These are phyloP conservation scores for Penicillium oxalicum DNA, from an alignment of 2,329 filamentous ascomycete genomes.

Conservation along the genomic window DNA sequence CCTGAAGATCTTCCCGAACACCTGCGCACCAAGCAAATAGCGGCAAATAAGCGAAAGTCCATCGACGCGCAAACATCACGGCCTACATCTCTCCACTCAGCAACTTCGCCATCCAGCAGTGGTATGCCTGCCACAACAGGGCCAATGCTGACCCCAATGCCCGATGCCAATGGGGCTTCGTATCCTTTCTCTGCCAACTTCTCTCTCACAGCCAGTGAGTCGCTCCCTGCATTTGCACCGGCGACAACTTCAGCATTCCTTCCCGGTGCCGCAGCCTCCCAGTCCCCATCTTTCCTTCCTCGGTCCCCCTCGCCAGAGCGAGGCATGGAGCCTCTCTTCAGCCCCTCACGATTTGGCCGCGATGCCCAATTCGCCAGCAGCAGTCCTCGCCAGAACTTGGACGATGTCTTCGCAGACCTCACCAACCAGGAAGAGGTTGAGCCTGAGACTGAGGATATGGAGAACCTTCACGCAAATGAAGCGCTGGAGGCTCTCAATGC, in stretches of 20 bases:
- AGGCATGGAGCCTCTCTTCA: slow-evolving; percentile 38
- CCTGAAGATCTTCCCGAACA: slow-evolving; percentile 84
- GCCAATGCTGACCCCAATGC: slow-evolving; percentile 31
- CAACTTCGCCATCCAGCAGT: slow-evolving; percentile 26
- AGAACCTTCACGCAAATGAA: slow-evolving; percentile 44
- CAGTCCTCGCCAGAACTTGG: slow-evolving; percentile 37
- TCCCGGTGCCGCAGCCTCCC: slow-evolving; percentile 25
- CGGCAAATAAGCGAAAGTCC: slow-evolving; percentile 63
- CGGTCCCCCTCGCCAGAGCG: slow-evolving; percentile 36
- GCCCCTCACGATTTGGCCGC: slow-evolving; percentile 35
- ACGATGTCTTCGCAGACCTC: slow-evolving; percentile 44
- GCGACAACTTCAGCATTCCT: slow-evolving; percentile 32
- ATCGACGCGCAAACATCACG: slow-evolving; percentile 40
- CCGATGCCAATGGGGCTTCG: slow-evolving; percentile 24
- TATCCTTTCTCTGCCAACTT: slow-evolving; percentile 39
- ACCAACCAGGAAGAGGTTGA: slow-evolving; percentile 43
- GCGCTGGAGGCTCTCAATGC: slow-evolving; percentile 41
- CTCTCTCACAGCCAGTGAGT: slow-evolving; percentile 31
- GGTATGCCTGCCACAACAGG: slow-evolving; percentile 27
- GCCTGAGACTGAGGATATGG: slow-evolving; percentile 30
- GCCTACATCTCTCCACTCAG: slow-evolving; percentile 27
- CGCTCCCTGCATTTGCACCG: slow-evolving; percentile 33
- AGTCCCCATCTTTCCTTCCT: slow-evolving; percentile 37
- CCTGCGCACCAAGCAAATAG: slow-evolving; percentile 70
- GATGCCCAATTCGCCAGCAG: slow-evolving; percentile 29